A percentile compares a stretch with the other conserved stretches of the same genome.
Evolutionary conservation across 2,329 filamentous ascomycete species (phyloP).

Genomic region (Emmonsia crescens): DNA sequence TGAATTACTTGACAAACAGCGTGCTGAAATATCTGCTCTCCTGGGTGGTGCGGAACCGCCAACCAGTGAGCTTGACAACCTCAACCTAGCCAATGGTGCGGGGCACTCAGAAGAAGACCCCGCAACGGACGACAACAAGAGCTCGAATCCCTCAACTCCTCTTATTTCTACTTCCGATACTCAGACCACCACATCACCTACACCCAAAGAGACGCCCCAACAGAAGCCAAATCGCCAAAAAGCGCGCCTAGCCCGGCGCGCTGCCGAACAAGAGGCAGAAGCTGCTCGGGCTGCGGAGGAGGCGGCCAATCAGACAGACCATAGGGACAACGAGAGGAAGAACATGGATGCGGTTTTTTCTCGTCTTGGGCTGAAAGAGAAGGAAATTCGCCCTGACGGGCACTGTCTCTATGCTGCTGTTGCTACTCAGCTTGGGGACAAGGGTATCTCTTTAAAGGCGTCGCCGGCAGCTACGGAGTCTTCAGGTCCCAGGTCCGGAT

Average conservation of each 20-base stretch:
- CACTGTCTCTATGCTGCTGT: constrained; percentile 92
- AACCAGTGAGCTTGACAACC: constrained; percentile 20
- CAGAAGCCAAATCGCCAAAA: constrained; percentile 88
- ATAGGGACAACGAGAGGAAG: constrained; percentile 57
- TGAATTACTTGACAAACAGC: constrained; percentile 46
- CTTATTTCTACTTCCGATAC: not conserved
- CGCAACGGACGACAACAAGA: not conserved
- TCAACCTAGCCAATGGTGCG: constrained; percentile 22
- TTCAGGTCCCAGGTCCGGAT: constrained; percentile 2
- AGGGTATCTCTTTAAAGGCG: constrained; percentile 29
- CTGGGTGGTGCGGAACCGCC: constrained; percentile 21
- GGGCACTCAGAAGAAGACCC: constrained; percentile 10
- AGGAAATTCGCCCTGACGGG: constrained; percentile 77
- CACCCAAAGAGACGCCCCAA: constrained; percentile 10
- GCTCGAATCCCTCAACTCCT: constrained; percentile 2
- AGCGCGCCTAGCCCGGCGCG: constrained; percentile 76
- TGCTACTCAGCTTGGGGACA: constrained; percentile 63
- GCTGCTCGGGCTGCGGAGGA: constrained; percentile 60
- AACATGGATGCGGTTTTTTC: constrained; percentile 60
- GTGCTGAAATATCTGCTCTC: constrained; percentile 38
- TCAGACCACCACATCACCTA: not conserved
- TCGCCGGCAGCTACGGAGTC: constrained; percentile 23
- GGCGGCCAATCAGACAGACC: constrained; percentile 62
- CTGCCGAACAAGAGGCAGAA: constrained; percentile 68
- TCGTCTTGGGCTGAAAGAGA: constrained; percentile 55